Conservation (phyloP, 2,329 filamentous ascomycete species). For the Diaporthe destruens region DNA sequence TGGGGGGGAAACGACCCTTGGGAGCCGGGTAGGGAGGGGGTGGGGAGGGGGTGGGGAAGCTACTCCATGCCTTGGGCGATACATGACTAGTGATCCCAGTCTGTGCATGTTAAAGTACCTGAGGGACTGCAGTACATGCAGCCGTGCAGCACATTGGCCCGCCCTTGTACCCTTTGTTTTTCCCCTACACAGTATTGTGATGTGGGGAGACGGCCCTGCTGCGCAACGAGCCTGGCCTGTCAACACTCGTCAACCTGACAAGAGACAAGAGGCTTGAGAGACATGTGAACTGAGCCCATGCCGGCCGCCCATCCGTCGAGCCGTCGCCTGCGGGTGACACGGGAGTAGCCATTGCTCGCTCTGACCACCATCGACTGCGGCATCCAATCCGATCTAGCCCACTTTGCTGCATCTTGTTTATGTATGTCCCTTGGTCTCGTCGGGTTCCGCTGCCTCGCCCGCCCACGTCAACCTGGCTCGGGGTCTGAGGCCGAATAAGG, state of each 20-base stretch:
- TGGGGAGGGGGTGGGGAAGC: slow-evolving; percentile 12
- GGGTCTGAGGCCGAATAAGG: not conserved
- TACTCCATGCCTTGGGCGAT: slow-evolving; percentile 19
- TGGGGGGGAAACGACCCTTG: slow-evolving; percentile 27
- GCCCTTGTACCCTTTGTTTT: slow-evolving; percentile 13
- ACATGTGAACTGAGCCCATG: slow-evolving; percentile 29
- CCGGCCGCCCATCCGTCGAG: slow-evolving; percentile 33
- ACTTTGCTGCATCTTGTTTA: not conserved
- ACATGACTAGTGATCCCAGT: slow-evolving; percentile 34
- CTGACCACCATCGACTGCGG: slow-evolving; percentile 19
- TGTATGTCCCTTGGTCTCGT: not conserved
- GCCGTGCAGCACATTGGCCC: slow-evolving; percentile 13
- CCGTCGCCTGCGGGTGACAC: slow-evolving; percentile 24
- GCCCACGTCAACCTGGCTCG: not conserved
- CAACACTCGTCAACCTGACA: slow-evolving; percentile 1
- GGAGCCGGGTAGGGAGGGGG: slow-evolving; percentile 16
- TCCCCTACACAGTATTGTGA: too few relatives aligned
- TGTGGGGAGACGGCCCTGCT: slow-evolving; percentile 19
- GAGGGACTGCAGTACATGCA: slow-evolving; percentile 9
- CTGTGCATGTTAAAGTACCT: slow-evolving; percentile 22
- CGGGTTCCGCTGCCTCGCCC: not conserved
- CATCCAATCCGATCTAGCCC: slow-evolving; percentile 23
- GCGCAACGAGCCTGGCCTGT: slow-evolving; percentile 26
- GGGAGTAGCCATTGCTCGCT: slow-evolving; percentile 28
- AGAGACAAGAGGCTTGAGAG: not conserved